Evolutionary conservation across 108 stramenopile genomes (phyloP).

Genomic region (Chaetoceros tenuissimus): DNA sequence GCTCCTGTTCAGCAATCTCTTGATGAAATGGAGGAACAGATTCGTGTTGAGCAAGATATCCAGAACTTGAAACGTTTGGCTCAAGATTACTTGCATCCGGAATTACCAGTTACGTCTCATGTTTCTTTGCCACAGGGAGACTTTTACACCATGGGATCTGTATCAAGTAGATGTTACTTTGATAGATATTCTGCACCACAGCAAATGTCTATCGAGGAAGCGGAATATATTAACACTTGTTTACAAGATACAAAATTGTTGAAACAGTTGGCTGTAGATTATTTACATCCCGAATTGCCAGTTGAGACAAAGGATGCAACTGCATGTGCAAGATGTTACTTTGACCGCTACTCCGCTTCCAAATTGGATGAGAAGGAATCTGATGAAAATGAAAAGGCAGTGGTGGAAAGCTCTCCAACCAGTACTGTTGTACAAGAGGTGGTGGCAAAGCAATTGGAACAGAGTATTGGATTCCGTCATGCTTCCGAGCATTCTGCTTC

Average conservation of each 20-base stretch:
- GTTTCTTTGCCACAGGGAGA: not conserved
- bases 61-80: conserved; percentile 21
- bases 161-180: not conserved
- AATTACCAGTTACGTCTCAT: conserved; percentile 8
- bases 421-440: too few relatives aligned
- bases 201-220: conserved; percentile 12
- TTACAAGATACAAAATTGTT: conserved; percentile 10
- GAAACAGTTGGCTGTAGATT: conserved; percentile 32
- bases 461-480: too few relatives aligned
- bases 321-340: too few relatives aligned
- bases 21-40: conserved; percentile 28
- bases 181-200: not conserved
- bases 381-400: too few relatives aligned
- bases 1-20: conserved; percentile 17
- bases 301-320: conserved; percentile 23
- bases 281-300: conserved; percentile 32
- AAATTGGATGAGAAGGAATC: too few relatives aligned
- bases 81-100: conserved; percentile 24
- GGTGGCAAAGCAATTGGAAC: too few relatives aligned
- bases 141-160: not conserved
- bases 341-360: conserved; percentile 26
- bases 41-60: conserved; percentile 17
- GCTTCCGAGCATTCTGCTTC: too few relatives aligned
- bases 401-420: too few relatives aligned
- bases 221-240: too few relatives aligned